Base-by-base conservation (phyloP, 2,329 filamentous ascomycete species). In the Fusarium sp. region DNA sequence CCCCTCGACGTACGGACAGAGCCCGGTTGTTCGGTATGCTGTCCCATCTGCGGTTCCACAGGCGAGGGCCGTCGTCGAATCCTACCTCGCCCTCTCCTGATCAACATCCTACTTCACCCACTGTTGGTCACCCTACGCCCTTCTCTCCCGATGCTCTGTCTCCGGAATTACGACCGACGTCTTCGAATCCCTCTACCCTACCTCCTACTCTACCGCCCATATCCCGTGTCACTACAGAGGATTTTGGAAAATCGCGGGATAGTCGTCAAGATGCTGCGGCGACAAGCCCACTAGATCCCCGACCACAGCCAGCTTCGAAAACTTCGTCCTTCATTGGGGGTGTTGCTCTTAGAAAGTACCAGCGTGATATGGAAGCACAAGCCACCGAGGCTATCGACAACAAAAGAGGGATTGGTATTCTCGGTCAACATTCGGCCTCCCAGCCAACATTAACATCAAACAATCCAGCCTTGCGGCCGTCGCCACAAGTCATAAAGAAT, bases 1-100 rank as follows among this genome's bases (percentile, higher is more conserved):
- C 37, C 58, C 59, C 65, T 66, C 62, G 60, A 69, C 63, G 45
- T 37, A 37, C 34, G 34, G 34, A 37, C 49, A 62, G 65, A 70
- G 69, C 71, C 67, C 57, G 45, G 48, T 42, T 52, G 39, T 45
- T 59, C 69, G 69, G 62, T 67, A 86, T 86, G 84, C 80, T 86
- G 55, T 85, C 84, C 69, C 83, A 85, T 77, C 81, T 88, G 49
- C 85, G 86, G 74, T 88, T 89, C 78, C 86, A 88, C 73, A 84
- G 86, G 72, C 84, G 86, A 74, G 85, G 81, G 49, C 82, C 83
- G 70, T 34, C 52, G 39, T 88, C 86, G 58, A 86, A 84, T 79
- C 86, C 86, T 65, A 81, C 83, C 25, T 88, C 86, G 34, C 86
- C 87, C 7, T 75, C 82, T 26, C 81, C 83, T 55, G 85, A 88